These are phyloP conservation scores for Salisapilia sapeloensis DNA, from an alignment of 352 stramenopile genomes.

Conservation along the genomic window DNA sequence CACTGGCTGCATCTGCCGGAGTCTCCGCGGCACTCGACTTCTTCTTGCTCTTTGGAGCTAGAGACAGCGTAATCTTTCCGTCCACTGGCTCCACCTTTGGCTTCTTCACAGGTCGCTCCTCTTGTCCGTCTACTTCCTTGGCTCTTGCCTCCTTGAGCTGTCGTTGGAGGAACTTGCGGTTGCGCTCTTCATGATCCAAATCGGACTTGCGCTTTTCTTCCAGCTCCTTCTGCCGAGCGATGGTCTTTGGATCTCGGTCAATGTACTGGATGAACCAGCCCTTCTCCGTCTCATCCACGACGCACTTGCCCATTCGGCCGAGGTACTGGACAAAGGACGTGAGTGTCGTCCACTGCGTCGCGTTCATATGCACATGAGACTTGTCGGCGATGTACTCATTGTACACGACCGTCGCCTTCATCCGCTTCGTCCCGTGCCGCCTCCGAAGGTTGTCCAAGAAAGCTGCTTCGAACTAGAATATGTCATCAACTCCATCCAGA, in stretches of 20 bases:
- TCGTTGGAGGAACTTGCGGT: conserved; percentile 48
- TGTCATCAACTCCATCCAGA: conserved; percentile 1
- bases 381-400: conserved; percentile 99
- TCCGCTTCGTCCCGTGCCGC: conserved; percentile 91
- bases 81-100: conserved; percentile 19
- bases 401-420: conserved; percentile 95
- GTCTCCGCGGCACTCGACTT: conserved; percentile 11
- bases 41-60: conserved; percentile 22
- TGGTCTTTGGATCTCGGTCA: conserved; percentile 84
- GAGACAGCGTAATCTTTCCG: conserved; percentile 16
- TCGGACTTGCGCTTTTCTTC: conserved; percentile 80
- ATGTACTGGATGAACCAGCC: conserved; percentile 96
- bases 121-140: conserved; percentile 10
- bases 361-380: conserved; percentile 99
- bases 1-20: conserved; percentile 5
- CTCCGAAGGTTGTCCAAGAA: conserved; percentile 92
- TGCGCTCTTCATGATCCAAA: conserved; percentile 81
- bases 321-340: conserved; percentile 97
- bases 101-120: conserved; percentile 39
- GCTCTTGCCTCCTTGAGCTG: conserved; percentile 34
- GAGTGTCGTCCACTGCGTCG: conserved; percentile 95
- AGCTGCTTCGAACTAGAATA: conserved; percentile 81
- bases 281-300: conserved; percentile 97
- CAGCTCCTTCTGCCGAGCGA: conserved; percentile 79
- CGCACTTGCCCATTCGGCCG: conserved; percentile 90